Percentiles rank a stretch among this genome's conserved stretches.
Conservation (phyloP, 345 rosid species). For the Toxicodendron radicans region DNA sequence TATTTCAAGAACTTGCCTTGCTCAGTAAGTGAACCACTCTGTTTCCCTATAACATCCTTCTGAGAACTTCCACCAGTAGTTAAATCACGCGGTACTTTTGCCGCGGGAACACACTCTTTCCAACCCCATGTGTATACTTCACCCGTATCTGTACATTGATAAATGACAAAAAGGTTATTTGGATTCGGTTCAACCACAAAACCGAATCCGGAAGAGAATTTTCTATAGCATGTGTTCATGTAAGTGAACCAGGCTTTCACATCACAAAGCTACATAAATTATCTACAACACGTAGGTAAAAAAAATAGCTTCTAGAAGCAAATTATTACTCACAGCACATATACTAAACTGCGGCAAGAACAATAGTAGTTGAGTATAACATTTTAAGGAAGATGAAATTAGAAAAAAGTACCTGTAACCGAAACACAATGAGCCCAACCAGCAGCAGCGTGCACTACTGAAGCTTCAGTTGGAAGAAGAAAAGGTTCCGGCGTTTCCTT, state of each 20-base stretch:
- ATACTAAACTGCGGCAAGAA: background rate
- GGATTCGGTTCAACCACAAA: background rate
- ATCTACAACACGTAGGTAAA: background rate
- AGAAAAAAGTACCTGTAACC: conserved; percentile 48
- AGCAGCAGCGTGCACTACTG: conserved; percentile 59
- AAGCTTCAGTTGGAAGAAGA: conserved; percentile 64
- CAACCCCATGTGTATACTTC: conserved; percentile 92
- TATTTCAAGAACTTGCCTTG: conserved; percentile 42
- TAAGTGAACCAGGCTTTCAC: too few species aligned
- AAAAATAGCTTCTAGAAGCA: conserved; percentile 5
- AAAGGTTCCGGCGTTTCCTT: conserved; percentile 80
- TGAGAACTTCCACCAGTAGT: conserved; percentile 36
- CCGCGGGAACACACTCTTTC: conserved; percentile 82
- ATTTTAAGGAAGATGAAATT: background rate
- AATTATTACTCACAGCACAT: too few species aligned
- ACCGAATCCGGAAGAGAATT: background rate
- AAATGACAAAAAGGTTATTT: background rate
- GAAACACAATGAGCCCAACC: conserved; percentile 92
- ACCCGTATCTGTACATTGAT: conserved; percentile 50
- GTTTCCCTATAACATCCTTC: conserved; percentile 46
- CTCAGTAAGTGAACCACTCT: conserved; percentile 35
- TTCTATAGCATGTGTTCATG: background rate
- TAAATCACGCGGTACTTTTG: conserved; percentile 33
- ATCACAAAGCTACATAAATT: background rate
- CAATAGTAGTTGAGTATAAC: background rate